phyloP scores from a whole-genome alignment of 805 yeast species.

The Ogataea nitratoaversa region DNA sequence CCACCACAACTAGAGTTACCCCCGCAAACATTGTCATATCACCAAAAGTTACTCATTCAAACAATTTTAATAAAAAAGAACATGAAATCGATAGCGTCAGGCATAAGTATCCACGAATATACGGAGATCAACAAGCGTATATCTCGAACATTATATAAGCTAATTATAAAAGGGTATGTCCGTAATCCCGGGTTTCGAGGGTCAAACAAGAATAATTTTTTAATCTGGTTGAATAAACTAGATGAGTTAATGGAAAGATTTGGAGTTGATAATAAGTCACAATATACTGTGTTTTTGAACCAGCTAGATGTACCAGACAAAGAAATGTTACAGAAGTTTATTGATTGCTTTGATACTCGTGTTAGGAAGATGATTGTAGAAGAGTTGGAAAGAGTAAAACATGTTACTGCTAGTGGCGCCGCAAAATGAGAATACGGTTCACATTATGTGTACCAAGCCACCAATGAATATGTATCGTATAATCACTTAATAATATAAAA shows the following conservation, averaged over 20 bases:
- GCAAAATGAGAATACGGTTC: neutral
- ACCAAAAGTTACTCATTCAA: slow-evolving; percentile 56
- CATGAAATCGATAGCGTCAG: slow-evolving; percentile 38
- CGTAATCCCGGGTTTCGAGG: no score
- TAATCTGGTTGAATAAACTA: slow-evolving; percentile 23
- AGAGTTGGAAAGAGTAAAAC: slow-evolving; percentile 6
- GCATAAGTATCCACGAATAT: slow-evolving; percentile 30
- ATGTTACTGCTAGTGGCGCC: neutral
- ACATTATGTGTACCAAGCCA: no score
- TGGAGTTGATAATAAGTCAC: slow-evolving; percentile 11
- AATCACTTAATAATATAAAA: no score
- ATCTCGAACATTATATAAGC: slow-evolving; percentile 53
- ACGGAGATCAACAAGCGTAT: slow-evolving; percentile 59
- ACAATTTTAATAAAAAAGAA: slow-evolving; percentile 47
- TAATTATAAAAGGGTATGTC: no score
- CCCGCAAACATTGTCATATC: slow-evolving; percentile 15
- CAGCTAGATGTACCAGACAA: slow-evolving; percentile 11
- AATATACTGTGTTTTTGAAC: slow-evolving; percentile 13
- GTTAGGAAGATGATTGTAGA: slow-evolving; percentile 14
- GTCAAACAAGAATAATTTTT: slow-evolving; percentile 7
- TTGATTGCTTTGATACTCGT: slow-evolving; percentile 5
- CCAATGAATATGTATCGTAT: no score
- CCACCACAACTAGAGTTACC: no score
- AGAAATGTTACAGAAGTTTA: slow-evolving; percentile 2
- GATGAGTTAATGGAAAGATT: slow-evolving; percentile 30